Percentiles rank a stretch among this genome's conserved stretches.
Conservation (phyloP, 2,329 filamentous ascomycete genomes). For the Ophiosphaerella herpotricha region DNA sequence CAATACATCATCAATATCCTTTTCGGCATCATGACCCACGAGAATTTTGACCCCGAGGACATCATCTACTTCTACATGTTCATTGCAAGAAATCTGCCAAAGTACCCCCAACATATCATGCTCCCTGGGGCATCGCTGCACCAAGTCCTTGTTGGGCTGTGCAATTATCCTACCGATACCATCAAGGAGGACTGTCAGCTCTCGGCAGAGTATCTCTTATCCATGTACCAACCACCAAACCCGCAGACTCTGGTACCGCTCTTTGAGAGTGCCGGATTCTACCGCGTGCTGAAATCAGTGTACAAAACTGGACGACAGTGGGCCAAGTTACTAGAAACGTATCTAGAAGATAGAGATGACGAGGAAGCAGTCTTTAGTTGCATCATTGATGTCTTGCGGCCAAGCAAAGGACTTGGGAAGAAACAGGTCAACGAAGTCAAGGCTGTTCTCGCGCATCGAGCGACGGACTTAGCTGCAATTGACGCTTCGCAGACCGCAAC, state of each 20-base stretch:
- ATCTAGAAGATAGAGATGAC: conserved; percentile 83
- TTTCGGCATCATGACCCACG: conserved; percentile 82
- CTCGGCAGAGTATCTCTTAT: conserved; percentile 94
- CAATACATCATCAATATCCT: conserved; percentile 93
- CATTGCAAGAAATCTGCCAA: conserved; percentile 90
- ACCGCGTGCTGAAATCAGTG: conserved; percentile 86
- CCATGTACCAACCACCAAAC: conserved; percentile 88
- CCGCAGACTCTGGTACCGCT: conserved; percentile 74
- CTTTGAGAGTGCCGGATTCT: conserved; percentile 81
- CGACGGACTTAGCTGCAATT: conserved; percentile 68
- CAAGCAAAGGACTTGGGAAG: conserved; percentile 64
- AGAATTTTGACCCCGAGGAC: conserved; percentile 76
- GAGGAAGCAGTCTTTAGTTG: conserved; percentile 77
- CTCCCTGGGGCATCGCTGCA: conserved; percentile 85
- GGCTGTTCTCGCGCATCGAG: conserved; percentile 66
- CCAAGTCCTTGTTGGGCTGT: conserved; percentile 79
- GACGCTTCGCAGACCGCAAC: conserved; percentile 68
- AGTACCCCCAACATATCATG: conserved; percentile 94
- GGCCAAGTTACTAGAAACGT: conserved; percentile 75
- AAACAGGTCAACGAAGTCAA: conserved; percentile 77
- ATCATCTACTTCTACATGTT: conserved; percentile 99
- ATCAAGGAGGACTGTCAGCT: conserved; percentile 92
- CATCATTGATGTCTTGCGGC: conserved; percentile 73
- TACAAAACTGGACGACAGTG: conserved; percentile 82
- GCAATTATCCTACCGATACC: conserved; percentile 78